These are phyloP conservation scores for Neopestalotiopsis sp. DNA, from an alignment of 2,329 filamentous ascomycete genomes.

Conservation along the genomic window DNA sequence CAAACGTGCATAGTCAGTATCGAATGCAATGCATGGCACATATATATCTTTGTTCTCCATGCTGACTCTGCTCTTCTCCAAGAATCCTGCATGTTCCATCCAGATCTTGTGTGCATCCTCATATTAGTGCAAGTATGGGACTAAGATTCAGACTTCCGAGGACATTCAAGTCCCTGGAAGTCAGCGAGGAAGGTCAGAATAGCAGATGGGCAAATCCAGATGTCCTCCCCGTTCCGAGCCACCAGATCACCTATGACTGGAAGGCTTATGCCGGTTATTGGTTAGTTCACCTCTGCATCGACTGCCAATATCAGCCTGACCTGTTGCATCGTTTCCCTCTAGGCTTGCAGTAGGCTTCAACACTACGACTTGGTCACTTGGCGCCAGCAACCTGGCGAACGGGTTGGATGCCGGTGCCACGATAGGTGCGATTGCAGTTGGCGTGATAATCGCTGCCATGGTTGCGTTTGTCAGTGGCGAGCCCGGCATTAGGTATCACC, in stretches of 20 bases:
- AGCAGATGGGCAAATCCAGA: slow-evolving; percentile 28
- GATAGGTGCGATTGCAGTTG: slow-evolving; percentile 27
- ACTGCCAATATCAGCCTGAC: neutral
- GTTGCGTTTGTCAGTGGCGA: slow-evolving; percentile 27
- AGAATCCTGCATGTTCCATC: too few species aligned
- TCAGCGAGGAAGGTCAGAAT: slow-evolving; percentile 17
- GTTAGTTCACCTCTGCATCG: neutral
- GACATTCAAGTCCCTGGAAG: slow-evolving; percentile 18
- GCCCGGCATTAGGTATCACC: slow-evolving; percentile 26
- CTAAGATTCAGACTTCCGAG: slow-evolving; percentile 8
- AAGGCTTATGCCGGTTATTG: slow-evolving; percentile 24
- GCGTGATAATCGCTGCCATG: slow-evolving; percentile 21
- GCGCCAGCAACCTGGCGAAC: slow-evolving; percentile 25
- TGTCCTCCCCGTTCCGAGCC: slow-evolving; percentile 24
- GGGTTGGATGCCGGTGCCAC: slow-evolving; percentile 27
- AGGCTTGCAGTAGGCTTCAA: slow-evolving; percentile 10
- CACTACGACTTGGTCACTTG: slow-evolving; percentile 23
- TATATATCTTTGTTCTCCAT: too few species aligned
- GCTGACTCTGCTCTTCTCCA: too few species aligned
- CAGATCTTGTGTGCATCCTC: neutral
- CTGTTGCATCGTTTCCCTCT: neutral
- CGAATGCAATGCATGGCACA: too few species aligned
- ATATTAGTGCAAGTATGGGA: neutral
- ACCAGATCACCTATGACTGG: slow-evolving; percentile 24
- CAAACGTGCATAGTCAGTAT: neutral